phyloP scores from a whole-genome alignment of 257 asterid genomes.

The Galeopsis tetrahit region DNA sequence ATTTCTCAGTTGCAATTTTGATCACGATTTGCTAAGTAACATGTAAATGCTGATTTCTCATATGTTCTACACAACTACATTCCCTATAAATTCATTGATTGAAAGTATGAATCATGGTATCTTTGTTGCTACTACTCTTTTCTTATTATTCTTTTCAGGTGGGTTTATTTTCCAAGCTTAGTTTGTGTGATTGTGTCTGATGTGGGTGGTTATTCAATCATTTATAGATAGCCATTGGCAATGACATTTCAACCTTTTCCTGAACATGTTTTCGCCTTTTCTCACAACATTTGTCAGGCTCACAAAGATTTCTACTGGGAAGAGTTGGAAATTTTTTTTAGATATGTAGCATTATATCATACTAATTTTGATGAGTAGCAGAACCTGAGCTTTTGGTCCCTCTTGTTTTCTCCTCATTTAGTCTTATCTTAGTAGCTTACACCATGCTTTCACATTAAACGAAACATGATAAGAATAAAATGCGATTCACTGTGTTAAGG shows the following conservation, averaged over 20 bases:
- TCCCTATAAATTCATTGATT: neutral
- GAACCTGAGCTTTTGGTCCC: constrained; percentile 13
- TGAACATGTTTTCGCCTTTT: too few relatives aligned
- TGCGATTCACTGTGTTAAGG: neutral
- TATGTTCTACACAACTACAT: constrained; percentile 10
- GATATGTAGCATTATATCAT: neutral
- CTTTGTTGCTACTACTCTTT: neutral
- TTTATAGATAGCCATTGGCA: too few relatives aligned
- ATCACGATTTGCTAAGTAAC: constrained; percentile 24
- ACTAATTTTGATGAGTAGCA: neutral
- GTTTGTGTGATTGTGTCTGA: too few relatives aligned
- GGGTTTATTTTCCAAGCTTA: too few relatives aligned
- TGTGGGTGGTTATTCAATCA: too few relatives aligned
- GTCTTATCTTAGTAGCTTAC: neutral
- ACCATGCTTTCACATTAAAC: neutral
- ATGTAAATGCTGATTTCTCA: neutral
- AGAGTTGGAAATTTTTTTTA: neutral
- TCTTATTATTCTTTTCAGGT: neutral
- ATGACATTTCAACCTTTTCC: too few relatives aligned
- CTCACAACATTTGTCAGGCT: too few relatives aligned
- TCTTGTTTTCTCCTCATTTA: neutral
- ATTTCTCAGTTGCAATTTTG: constrained; percentile 10
- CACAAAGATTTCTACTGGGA: neutral
- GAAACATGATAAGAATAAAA: neutral
- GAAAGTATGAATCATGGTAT: neutral